Evolutionary conservation across 2,329 filamentous ascomycete genomes (phyloP).

Genomic region (Tricladium varicosporioides): DNA sequence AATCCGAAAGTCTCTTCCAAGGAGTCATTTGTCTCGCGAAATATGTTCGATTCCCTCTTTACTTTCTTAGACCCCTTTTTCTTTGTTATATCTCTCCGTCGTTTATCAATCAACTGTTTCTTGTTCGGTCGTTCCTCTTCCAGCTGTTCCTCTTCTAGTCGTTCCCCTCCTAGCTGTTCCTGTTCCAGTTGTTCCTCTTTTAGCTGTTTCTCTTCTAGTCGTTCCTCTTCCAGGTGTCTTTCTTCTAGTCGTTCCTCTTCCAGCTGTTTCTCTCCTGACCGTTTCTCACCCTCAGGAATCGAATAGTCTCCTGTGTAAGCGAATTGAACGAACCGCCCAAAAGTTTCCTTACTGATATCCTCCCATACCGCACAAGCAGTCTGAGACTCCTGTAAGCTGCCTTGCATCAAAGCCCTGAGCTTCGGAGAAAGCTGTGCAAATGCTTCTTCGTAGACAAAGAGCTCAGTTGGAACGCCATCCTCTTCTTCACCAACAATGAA

Average conservation of each 20-base stretch:
- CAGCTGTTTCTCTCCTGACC: neutral
- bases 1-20: no score
- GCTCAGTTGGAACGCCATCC: conserved; percentile 16
- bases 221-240: neutral
- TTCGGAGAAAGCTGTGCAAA: conserved; percentile 20
- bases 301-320: conserved; percentile 26
- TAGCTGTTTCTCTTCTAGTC: neutral
- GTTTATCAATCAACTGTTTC: no score
- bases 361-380: conserved; percentile 12
- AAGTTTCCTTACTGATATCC: conserved; percentile 21
- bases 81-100: no score
- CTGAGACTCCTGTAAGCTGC: conserved; percentile 7
- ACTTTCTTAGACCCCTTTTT: no score
- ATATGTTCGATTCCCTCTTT: no score
- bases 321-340: conserved; percentile 23
- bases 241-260: neutral
- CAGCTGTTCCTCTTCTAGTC: no score
- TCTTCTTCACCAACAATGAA: conserved; percentile 21
- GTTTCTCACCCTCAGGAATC: conserved; percentile 10
- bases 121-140: no score
- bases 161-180: no score
- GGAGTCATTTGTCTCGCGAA: no score
- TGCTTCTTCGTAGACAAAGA: conserved; percentile 22
- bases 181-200: no score
- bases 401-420: conserved; percentile 14